Evolutionary conservation across 805 yeast genomes (phyloP).

Genomic region (Cyberlindnera americana): DNA sequence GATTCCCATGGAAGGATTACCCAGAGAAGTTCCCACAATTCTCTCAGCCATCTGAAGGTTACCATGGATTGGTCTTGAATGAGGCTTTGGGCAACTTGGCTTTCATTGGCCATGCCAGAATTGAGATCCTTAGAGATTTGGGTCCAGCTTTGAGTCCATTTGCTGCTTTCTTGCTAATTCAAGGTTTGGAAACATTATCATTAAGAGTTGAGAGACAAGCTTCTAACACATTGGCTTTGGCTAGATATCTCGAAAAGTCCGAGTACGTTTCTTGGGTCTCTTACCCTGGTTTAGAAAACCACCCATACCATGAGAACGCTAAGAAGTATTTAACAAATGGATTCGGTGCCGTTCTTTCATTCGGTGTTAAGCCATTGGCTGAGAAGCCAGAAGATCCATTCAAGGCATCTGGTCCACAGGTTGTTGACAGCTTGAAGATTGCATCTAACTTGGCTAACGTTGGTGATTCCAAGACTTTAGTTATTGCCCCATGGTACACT

Average conservation of each 20-base stretch:
- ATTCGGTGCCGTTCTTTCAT: slow-evolving; percentile 84
- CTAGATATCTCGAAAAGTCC: slow-evolving; percentile 67
- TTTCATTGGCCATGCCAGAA: slow-evolving; percentile 73
- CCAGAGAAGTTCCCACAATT: slow-evolving; percentile 91
- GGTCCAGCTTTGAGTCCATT: slow-evolving; percentile 91
- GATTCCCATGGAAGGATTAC: slow-evolving; percentile 84
- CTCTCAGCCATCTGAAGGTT: slow-evolving; percentile 87
- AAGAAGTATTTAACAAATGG: slow-evolving; percentile 78
- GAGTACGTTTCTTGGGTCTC: slow-evolving; percentile 85
- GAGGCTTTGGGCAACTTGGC: slow-evolving; percentile 82
- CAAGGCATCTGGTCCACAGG: slow-evolving; percentile 73
- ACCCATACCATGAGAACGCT: slow-evolving; percentile 74
- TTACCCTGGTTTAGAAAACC: slow-evolving; percentile 83
- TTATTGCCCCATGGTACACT: slow-evolving; percentile 93
- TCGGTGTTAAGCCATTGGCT: slow-evolving; percentile 74
- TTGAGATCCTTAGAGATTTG: slow-evolving; percentile 84
- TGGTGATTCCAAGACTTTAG: slow-evolving; percentile 93
- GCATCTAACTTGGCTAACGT: slow-evolving; percentile 95
- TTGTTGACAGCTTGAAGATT: slow-evolving; percentile 78
- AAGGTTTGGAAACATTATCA: slow-evolving; percentile 92
- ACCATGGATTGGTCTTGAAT: slow-evolving; percentile 81
- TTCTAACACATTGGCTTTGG: slow-evolving; percentile 74
- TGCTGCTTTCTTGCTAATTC: slow-evolving; percentile 78
- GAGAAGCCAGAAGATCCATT: slow-evolving; percentile 56
- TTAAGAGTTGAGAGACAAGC: slow-evolving; percentile 93